Base-by-base conservation (phyloP, 2,329 filamentous ascomycete species). In the Alternaria sp. region DNA sequence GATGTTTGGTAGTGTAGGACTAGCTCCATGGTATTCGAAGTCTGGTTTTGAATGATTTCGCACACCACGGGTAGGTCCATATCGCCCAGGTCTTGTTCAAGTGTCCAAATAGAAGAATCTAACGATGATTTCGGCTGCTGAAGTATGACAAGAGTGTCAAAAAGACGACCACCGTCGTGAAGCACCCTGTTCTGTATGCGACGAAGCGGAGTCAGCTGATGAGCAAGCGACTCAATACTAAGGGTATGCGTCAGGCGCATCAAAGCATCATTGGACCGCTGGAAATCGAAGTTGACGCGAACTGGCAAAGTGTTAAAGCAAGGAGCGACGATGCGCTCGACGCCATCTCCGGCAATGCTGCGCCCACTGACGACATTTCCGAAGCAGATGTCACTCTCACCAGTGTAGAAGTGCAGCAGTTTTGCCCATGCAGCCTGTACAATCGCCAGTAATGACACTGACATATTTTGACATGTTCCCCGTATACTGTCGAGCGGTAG, bases 231-330 rank as follows among this genome's bases (percentile, higher is more conserved):
- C 1, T 88, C 82, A 0, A 86, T 79, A 70, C 91, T 93, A 26
- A 87, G 74, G 0, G 78, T 77, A 52, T 93, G 89, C 3, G 92
- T 82, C 3, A 80, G 75, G 57, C 85, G 86, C 26, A 90, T 79
- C 11, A 93, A 73, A 5, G 88, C 84, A 0, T 82, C 68, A 57
- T 89, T 88, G 16, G 83, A 84, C 1, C 76, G 80, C 2, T 75
- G 75, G 3, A 73, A 72, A 1, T 82, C 78, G 9, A 91, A 62
- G 32, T 87, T 79, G 16, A 88, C 79, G 26, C 92, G 86, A 2
- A 93, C 73, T 0, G 94, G 93, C 12, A 97, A 79, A 0, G 94
- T 96, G 73, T 97, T 97, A 82, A 97, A 97, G 75, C 93, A 96
- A 0, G 94, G 94, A 0, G 92, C 93, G n/a, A 96, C 86, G 6